Percentiles rank a stretch among this genome's conserved stretches.
Evolutionary conservation across 2,329 filamentous ascomycete species (phyloP).

Genomic region (Leptodontidium sp.): DNA sequence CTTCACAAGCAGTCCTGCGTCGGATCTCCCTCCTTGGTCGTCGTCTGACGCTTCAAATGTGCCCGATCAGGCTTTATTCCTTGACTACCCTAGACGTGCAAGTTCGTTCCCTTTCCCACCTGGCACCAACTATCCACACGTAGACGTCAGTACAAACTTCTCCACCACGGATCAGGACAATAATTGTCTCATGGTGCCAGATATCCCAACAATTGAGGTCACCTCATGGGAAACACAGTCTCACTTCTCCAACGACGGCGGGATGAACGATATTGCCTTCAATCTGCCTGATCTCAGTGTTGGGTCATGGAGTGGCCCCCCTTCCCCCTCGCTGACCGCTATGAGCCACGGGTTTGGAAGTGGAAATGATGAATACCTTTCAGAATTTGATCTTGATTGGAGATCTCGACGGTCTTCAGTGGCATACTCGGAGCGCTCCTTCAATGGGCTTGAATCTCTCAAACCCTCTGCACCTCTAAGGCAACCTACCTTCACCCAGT

Average conservation of each 20-base stretch:
- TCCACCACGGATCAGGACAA: background rate
- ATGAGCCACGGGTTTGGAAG: slow-evolving; percentile 4
- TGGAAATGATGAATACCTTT: slow-evolving; percentile 7
- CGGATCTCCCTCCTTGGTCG: slow-evolving; percentile 12
- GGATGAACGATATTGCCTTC: slow-evolving; percentile 7
- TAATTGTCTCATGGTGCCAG: background rate
- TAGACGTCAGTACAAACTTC: background rate
- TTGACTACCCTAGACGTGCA: background rate
- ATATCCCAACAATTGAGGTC: slow-evolving; percentile 19
- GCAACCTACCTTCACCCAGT: background rate
- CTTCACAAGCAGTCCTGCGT: slow-evolving; percentile 9
- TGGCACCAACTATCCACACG: background rate
- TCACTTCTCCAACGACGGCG: background rate
- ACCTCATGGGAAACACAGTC: slow-evolving; percentile 14
- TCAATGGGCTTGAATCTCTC: background rate
- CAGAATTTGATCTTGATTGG: background rate
- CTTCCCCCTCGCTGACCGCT: slow-evolving; percentile 17
- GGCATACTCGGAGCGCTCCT: slow-evolving; percentile 14
- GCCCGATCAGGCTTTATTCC: background rate
- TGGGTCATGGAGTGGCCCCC: slow-evolving; percentile 15
- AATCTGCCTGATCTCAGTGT: slow-evolving; percentile 20
- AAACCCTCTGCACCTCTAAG: background rate
- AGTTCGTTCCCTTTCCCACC: slow-evolving; percentile 4
- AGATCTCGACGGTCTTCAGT: slow-evolving; percentile 2
- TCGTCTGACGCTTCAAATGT: slow-evolving; percentile 1